Percentiles rank a stretch among this genome's conserved stretches.
These are phyloP conservation scores for Cydonia oblonga DNA, from an alignment of 331 rosid species.

Conservation along the genomic window DNA sequence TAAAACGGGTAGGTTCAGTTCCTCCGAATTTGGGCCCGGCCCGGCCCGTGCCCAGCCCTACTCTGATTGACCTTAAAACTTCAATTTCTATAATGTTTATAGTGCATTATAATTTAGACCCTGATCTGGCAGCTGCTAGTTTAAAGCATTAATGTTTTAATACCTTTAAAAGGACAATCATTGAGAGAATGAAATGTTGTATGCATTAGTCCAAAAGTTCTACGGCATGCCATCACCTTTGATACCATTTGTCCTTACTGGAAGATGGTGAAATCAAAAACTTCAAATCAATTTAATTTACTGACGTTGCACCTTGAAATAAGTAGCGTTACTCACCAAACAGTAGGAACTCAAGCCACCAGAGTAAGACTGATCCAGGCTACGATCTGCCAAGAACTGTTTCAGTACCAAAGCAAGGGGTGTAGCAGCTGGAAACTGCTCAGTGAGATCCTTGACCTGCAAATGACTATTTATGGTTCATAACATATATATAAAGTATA, in stretches of 20 bases:
- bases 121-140: background rate
- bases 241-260: background rate
- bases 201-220: background rate
- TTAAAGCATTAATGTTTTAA: background rate
- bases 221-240: background rate
- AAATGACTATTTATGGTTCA: conserved; percentile 13
- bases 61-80: background rate
- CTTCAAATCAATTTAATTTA: background rate
- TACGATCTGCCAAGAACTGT: conserved; percentile 90
- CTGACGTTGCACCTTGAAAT: background rate
- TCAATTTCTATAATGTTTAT: background rate
- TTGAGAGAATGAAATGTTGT: background rate
- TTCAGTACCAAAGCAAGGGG: conserved; percentile 89
- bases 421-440: conserved; percentile 88
- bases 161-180: background rate
- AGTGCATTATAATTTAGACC: background rate
- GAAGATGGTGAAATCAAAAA: background rate
- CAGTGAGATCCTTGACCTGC: conserved; percentile 78
- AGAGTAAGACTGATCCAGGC: conserved; percentile 92
- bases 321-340: conserved; percentile 50
- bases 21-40: too few species aligned
- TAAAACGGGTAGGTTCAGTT: too few species aligned
- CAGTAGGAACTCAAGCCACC: conserved; percentile 98
- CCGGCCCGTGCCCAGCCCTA: too few species aligned
- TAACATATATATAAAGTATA: conserved; percentile 6